Evolutionary conservation across 1,139 yeast genomes (phyloP).

Genomic region (Blastobotrys arbuscula): DNA sequence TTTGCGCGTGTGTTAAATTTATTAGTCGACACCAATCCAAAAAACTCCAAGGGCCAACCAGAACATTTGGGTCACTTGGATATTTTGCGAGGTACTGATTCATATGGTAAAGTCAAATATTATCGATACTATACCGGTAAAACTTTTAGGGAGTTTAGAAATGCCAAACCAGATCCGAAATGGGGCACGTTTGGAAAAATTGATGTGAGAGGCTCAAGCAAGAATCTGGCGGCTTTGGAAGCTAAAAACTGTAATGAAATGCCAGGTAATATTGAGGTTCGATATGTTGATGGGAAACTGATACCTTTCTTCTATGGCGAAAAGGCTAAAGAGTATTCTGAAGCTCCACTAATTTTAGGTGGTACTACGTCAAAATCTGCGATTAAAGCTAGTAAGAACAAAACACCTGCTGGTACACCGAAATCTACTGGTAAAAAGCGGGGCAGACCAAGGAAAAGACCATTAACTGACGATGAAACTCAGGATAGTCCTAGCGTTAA

Average conservation of each 20-base stretch:
- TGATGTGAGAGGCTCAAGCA: slow-evolving; percentile 8
- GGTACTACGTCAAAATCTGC: slow-evolving; percentile 1
- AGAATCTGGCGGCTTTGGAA: slow-evolving; percentile 21
- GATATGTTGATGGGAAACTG: slow-evolving; percentile 17
- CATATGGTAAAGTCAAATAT: slow-evolving; percentile 66
- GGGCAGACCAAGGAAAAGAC: slow-evolving; percentile 31
- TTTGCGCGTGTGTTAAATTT: slow-evolving; percentile 47
- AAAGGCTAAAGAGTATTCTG: slow-evolving; percentile 6
- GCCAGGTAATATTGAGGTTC: slow-evolving; percentile 25
- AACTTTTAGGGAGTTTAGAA: slow-evolving; percentile 30
- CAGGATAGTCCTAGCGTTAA: slow-evolving; percentile 6
- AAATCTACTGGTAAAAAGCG: slow-evolving; percentile 22
- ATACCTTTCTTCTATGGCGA: slow-evolving; percentile 25
- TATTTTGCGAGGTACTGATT: slow-evolving; percentile 61
- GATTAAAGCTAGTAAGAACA: background rate
- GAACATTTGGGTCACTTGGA: slow-evolving; percentile 36
- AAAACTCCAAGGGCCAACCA: slow-evolving; percentile 29
- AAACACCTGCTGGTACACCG: slow-evolving; percentile 1
- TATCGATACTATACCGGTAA: slow-evolving; percentile 57
- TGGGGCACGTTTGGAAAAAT: slow-evolving; percentile 8
- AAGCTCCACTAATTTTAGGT: slow-evolving; percentile 5
- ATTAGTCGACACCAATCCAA: slow-evolving; percentile 29
- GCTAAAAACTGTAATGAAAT: slow-evolving; percentile 21
- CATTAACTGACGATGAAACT: slow-evolving; percentile 11
- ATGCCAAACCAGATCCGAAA: slow-evolving; percentile 1